A percentile compares a stretch with the other conserved stretches of the same genome.
Evolutionary conservation across 1,284 basidiomycete genomes (phyloP).

Genomic region (Trichosporon faecale): DNA sequence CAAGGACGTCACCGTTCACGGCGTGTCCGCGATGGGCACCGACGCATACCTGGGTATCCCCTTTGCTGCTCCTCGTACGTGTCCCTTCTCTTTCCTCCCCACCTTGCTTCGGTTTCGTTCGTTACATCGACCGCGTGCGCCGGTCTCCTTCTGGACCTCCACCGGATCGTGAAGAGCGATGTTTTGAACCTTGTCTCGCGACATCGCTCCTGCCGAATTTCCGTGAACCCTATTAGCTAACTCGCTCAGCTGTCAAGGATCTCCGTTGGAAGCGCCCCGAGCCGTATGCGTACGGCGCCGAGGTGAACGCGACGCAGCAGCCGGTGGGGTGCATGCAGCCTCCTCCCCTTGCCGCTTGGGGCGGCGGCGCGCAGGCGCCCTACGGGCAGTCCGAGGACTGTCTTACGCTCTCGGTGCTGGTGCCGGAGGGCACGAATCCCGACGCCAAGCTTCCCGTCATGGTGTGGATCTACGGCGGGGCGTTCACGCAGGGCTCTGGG

Average conservation of each 20-base stretch:
- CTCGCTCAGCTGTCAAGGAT: neutral
- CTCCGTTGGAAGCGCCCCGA: slow-evolving; percentile 52
- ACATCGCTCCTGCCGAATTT: too few species aligned
- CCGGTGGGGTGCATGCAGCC: slow-evolving; percentile 41
- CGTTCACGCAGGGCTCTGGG: slow-evolving; percentile 30
- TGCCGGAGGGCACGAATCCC: slow-evolving; percentile 28
- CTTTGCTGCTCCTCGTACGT: slow-evolving; percentile 17
- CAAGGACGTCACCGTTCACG: slow-evolving; percentile 4
- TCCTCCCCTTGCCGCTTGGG: slow-evolving; percentile 22
- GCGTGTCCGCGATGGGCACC: neutral
- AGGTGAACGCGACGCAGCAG: slow-evolving; percentile 31
- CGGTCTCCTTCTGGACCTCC: neutral
- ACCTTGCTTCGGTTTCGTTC: neutral
- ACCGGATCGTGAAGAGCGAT: neutral
- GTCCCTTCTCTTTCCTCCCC: neutral
- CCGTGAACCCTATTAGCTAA: too few species aligned
- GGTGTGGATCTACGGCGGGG: slow-evolving; percentile 47
- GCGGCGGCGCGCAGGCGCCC: neutral
- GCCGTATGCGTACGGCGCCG: slow-evolving; percentile 27
- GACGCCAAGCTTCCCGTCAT: slow-evolving; percentile 44
- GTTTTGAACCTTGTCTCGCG: neutral
- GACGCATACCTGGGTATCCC: slow-evolving; percentile 19
- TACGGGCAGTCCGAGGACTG: slow-evolving; percentile 49
- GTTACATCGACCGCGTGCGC: neutral
- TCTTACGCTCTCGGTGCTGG: slow-evolving; percentile 50